These are phyloP conservation scores for Torulaspora franciscae DNA, from an alignment of 805 yeast species.

Conservation along the genomic window DNA sequence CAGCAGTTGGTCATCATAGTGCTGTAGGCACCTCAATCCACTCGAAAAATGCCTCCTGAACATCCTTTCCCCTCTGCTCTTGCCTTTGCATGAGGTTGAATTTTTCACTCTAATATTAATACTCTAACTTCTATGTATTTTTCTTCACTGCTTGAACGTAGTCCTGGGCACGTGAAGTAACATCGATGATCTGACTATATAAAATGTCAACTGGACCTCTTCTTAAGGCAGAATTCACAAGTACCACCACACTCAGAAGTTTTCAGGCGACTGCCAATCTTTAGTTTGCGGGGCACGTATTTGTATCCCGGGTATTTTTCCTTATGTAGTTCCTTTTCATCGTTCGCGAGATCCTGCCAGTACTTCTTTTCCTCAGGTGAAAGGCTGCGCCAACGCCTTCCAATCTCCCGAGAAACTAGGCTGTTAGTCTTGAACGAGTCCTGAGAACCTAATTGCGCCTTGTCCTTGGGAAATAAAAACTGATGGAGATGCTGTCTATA, in stretches of 20 bases:
- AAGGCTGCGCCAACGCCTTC: slow-evolving; percentile 41
- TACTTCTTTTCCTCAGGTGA: slow-evolving; percentile 57
- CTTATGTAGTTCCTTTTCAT: slow-evolving; percentile 59
- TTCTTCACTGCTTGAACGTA: too few species aligned
- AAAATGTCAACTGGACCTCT: not conserved
- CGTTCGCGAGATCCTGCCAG: slow-evolving; percentile 67
- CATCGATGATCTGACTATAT: not conserved
- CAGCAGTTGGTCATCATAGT: slow-evolving; percentile 37
- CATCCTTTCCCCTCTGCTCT: slow-evolving; percentile 5
- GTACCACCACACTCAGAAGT: not conserved
- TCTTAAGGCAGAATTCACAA: slow-evolving; percentile 5
- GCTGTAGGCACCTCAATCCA: slow-evolving; percentile 18
- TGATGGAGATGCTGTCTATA: slow-evolving; percentile 82
- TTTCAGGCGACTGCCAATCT: not conserved
- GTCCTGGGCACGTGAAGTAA: too few species aligned
- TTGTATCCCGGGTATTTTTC: slow-evolving; percentile 84
- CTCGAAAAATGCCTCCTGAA: slow-evolving; percentile 24
- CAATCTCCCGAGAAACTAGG: slow-evolving; percentile 54
- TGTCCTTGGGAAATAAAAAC: slow-evolving; percentile 37
- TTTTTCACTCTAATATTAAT: not conserved
- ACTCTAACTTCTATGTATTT: not conserved
- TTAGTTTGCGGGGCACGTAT: slow-evolving; percentile 51
- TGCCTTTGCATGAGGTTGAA: not conserved
- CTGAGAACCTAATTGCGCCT: slow-evolving; percentile 30
- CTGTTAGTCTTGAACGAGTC: slow-evolving; percentile 33